A percentile compares a stretch with the other conserved stretches of the same genome.
These are phyloP conservation scores for Corchorus olitorius DNA, from an alignment of 345 rosid genomes.

Conservation along the genomic window DNA sequence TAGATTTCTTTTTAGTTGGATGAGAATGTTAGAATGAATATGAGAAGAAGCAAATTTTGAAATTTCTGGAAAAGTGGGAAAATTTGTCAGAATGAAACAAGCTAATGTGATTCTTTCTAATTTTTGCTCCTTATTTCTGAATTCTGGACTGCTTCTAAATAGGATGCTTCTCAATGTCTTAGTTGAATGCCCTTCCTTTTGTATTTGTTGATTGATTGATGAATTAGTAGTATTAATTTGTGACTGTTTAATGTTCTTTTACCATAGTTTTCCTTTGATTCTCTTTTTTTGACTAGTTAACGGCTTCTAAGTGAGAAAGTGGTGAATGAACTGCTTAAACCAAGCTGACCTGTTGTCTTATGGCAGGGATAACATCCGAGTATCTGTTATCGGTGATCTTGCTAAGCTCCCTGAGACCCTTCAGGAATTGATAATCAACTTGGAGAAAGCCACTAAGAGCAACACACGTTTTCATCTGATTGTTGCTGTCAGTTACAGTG, in stretches of 20 bases:
- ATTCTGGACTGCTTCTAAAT: not conserved
- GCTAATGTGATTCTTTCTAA: not conserved
- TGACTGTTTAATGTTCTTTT: not conserved
- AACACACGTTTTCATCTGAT: slow-evolving; percentile 32
- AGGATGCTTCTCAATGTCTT: not conserved
- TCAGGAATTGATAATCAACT: slow-evolving; percentile 20
- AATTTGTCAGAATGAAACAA: not conserved
- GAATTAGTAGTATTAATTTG: not conserved
- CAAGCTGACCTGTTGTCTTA: not conserved
- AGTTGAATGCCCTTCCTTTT: not conserved
- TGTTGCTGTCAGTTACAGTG: slow-evolving; percentile 33
- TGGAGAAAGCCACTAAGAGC: slow-evolving; percentile 24
- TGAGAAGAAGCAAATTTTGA: not conserved
- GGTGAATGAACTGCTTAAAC: not conserved
- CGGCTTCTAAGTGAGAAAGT: not conserved
- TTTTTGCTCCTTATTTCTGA: not conserved
- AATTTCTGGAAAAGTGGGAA: not conserved
- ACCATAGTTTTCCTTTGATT: not conserved
- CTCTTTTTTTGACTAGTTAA: not conserved
- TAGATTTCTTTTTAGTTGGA: not conserved
- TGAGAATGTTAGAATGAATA: not conserved
- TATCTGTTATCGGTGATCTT: slow-evolving; percentile 31
- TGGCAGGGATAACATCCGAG: slow-evolving; percentile 25
- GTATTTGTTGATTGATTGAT: not conserved
- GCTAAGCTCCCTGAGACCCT: slow-evolving; percentile 22